phyloP scores from a whole-genome alignment of 2,329 filamentous ascomycete genomes.

The Venturia effusa region DNA sequence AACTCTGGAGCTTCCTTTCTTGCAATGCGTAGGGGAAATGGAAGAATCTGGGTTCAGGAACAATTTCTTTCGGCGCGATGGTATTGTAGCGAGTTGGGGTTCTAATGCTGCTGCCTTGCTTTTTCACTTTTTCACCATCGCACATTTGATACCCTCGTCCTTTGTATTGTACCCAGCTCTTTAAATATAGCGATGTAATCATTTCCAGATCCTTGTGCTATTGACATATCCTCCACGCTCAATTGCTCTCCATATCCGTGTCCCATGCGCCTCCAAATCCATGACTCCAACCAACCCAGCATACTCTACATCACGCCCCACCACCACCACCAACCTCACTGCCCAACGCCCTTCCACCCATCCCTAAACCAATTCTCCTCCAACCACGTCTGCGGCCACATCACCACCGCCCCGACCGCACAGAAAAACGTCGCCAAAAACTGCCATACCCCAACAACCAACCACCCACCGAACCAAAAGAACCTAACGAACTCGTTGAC shows the following conservation, averaged over 20 bases:
- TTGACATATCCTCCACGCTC: neutral
- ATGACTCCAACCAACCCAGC: neutral
- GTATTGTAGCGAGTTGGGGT: too few species aligned
- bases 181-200: too few species aligned
- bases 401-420: slow-evolving; percentile 43
- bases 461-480: slow-evolving; percentile 48
- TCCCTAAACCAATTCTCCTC: slow-evolving; percentile 29
- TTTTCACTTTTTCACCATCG: too few species aligned
- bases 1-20: too few species aligned
- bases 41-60: neutral
- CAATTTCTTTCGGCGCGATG: neutral
- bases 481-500: slow-evolving; percentile 67
- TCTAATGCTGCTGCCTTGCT: too few species aligned
- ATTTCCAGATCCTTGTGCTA: neutral
- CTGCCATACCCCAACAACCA: slow-evolving; percentile 52
- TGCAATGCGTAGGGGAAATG: too few species aligned
- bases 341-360: neutral
- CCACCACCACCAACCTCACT: neutral
- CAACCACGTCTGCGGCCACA: slow-evolving; percentile 40
- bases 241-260: neutral
- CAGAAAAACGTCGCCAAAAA: slow-evolving; percentile 55
- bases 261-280: neutral
- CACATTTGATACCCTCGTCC: too few species aligned
- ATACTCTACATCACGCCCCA: neutral
- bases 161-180: too few species aligned